Percentiles rank a stretch among this genome's conserved stretches.
Conservation (phyloP, 768 basidiomycete genomes). For the Trametes cinnabarina region DNA sequence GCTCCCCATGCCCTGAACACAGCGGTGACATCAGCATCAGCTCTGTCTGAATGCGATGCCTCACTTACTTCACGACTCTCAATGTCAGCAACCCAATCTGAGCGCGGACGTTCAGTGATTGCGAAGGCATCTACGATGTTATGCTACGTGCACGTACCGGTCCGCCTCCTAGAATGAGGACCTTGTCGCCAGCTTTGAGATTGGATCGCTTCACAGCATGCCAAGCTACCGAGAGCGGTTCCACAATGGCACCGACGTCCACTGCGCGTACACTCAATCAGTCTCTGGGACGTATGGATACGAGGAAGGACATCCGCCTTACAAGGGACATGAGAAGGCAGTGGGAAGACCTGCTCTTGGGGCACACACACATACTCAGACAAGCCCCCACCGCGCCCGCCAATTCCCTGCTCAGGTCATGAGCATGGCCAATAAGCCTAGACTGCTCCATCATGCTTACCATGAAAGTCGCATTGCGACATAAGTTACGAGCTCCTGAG, state of each 20-base stretch:
- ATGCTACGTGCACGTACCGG: slow-evolving; percentile 33
- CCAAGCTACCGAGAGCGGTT: slow-evolving; percentile 46
- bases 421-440: background rate
- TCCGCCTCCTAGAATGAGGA: slow-evolving; percentile 43
- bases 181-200: slow-evolving; percentile 37
- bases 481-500: background rate
- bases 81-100: slow-evolving; percentile 25
- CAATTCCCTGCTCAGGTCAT: slow-evolving; percentile 32
- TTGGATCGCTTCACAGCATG: slow-evolving; percentile 42
- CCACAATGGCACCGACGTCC: slow-evolving; percentile 44
- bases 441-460: slow-evolving; percentile 23
- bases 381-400: slow-evolving; percentile 42
- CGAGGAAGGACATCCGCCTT: too few species aligned
- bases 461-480: slow-evolving; percentile 28
- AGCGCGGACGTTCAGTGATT: background rate
- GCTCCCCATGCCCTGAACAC: slow-evolving; percentile 26
- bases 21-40: too few species aligned
- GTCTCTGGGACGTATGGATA: background rate
- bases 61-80: slow-evolving; percentile 17
- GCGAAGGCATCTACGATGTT: background rate
- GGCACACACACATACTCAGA: slow-evolving; percentile 40
- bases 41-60: background rate
- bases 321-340: slow-evolving; percentile 41
- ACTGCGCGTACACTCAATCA: slow-evolving; percentile 27
- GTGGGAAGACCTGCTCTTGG: slow-evolving; percentile 34